A percentile compares a stretch with the other conserved stretches of the same genome.
Evolutionary conservation across 257 asterid species (phyloP).

Genomic region (Knoxia roxburghii): DNA sequence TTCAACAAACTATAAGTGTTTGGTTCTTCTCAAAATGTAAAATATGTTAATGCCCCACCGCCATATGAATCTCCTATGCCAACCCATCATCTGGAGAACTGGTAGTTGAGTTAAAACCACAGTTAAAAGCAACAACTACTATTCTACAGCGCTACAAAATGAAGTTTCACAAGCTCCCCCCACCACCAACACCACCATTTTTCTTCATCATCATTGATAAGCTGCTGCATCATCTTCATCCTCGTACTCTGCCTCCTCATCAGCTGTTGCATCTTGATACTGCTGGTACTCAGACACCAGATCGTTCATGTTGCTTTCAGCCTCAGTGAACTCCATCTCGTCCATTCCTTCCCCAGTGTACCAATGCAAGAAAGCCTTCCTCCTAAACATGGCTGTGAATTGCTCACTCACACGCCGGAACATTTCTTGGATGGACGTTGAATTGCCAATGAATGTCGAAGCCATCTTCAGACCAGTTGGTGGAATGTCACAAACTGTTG

Average conservation of each 20-base stretch:
- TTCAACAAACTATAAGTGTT: too few species aligned
- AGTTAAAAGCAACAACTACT: constrained; percentile 15
- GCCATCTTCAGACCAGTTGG: constrained; percentile 54
- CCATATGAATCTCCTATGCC: background rate
- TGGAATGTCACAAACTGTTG: constrained; percentile 54
- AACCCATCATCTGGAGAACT: constrained; percentile 8
- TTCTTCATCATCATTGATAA: constrained; percentile 18
- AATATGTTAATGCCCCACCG: background rate
- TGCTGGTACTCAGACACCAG: constrained; percentile 50
- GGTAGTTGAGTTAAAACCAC: constrained; percentile 39
- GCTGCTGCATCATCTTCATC: constrained; percentile 33
- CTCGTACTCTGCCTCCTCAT: constrained; percentile 41
- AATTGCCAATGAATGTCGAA: constrained; percentile 43
- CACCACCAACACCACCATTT: background rate
- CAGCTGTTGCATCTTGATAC: constrained; percentile 49
- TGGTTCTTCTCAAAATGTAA: constrained; percentile 2
- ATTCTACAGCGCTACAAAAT: constrained; percentile 11
- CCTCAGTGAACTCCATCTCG: constrained; percentile 57
- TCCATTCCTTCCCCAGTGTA: constrained; percentile 57
- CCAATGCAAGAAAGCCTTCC: constrained; percentile 61
- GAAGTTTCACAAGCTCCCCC: constrained; percentile 11
- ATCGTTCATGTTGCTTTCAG: constrained; percentile 55
- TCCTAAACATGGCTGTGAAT: constrained; percentile 52
- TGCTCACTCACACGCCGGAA: constrained; percentile 52
- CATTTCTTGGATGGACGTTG: constrained; percentile 50